phyloP scores from a whole-genome alignment of 805 yeast species.

The Ogataea saltuana region DNA sequence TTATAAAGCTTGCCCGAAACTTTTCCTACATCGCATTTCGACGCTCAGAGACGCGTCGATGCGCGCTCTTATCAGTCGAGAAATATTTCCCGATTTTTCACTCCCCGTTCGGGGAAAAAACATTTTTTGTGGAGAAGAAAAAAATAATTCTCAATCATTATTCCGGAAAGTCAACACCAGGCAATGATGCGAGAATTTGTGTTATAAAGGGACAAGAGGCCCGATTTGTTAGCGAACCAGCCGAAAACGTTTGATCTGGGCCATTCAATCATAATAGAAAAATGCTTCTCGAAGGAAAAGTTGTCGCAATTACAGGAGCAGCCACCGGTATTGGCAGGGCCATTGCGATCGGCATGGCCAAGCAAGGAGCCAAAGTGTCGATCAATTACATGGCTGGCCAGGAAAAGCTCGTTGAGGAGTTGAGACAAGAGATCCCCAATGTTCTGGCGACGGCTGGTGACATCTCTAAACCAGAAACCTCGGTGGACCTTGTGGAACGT shows the following conservation, averaged over 20 bases:
- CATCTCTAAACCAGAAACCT: slow-evolving; percentile 42
- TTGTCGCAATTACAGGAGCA: slow-evolving; percentile 47
- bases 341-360: slow-evolving; percentile 43
- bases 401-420: slow-evolving; percentile 23
- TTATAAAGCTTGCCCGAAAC: too few species aligned
- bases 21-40: background rate
- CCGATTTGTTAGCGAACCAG: too few species aligned
- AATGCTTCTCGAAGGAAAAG: slow-evolving; percentile 35
- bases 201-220: too few species aligned
- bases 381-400: slow-evolving; percentile 37
- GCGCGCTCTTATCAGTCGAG: background rate
- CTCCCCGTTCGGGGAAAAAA: background rate
- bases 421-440: slow-evolving; percentile 31
- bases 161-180: background rate
- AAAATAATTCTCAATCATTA: background rate
- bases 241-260: background rate
- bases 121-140: background rate
- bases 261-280: background rate
- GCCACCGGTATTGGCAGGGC: slow-evolving; percentile 47
- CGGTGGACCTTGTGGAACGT: slow-evolving; percentile 32
- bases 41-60: background rate
- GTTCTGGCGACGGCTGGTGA: slow-evolving; percentile 46
- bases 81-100: background rate
- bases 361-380: slow-evolving; percentile 43
- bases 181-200: background rate